Conservation (phyloP, 768 basidiomycete species). For the Suillus americanus region DNA sequence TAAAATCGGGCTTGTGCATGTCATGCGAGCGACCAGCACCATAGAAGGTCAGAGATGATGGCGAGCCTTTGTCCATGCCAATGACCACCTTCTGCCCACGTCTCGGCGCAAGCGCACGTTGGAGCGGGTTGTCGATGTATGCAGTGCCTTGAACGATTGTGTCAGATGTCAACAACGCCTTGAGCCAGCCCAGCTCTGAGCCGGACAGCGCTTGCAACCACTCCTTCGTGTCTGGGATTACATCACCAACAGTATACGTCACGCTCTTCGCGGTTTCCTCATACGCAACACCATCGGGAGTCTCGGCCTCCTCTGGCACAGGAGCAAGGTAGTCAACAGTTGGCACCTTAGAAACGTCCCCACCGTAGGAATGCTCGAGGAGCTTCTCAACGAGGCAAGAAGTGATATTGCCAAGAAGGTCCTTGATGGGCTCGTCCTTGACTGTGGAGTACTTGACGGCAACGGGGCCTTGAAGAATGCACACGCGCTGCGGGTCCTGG, state of each 20-base stretch:
- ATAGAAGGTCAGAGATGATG: constrained; percentile 62
- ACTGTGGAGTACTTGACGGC: constrained; percentile 83
- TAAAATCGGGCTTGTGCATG: constrained; percentile 70
- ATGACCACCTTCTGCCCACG: constrained; percentile 76
- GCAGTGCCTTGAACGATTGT: constrained; percentile 85
- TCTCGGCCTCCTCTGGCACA: constrained; percentile 36
- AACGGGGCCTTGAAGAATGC: constrained; percentile 96
- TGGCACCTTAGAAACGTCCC: constrained; percentile 76
- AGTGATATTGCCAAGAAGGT: constrained; percentile 88
- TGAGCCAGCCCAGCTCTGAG: constrained; percentile 78
- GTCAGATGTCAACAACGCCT: constrained; percentile 77
- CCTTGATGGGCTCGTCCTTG: constrained; percentile 94
- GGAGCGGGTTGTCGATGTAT: constrained; percentile 88
- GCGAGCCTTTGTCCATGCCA: constrained; percentile 40
- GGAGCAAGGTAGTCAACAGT: constrained; percentile 81
- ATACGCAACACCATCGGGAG: constrained; percentile 42
- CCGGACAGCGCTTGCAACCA: constrained; percentile 91
- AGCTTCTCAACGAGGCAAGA: constrained; percentile 73
- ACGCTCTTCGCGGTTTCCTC: constrained; percentile 43
- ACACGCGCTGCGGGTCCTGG: constrained; percentile 97
- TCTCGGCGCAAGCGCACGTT: constrained; percentile 84
- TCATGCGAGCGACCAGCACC: constrained; percentile 84
- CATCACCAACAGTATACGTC: constrained; percentile 49
- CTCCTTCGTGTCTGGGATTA: constrained; percentile 57
- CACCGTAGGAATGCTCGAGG: constrained; percentile 73